phyloP scores from a whole-genome alignment of 495 filamentous ascomycete genomes.

The Cudoniella acicularis region DNA sequence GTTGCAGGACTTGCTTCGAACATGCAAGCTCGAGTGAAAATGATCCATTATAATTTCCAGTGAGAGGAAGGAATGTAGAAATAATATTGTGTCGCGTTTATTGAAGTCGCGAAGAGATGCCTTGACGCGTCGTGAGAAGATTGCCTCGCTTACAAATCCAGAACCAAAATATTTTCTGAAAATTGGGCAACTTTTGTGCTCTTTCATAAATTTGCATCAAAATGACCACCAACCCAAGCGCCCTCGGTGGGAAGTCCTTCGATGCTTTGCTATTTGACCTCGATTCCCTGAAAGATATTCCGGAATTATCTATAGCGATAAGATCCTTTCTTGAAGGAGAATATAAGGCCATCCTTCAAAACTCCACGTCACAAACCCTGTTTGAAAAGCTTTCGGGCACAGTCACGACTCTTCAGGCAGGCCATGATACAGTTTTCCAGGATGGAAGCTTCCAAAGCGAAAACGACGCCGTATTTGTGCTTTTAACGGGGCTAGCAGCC shows the following conservation, averaged over 20 bases:
- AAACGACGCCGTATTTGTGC: neutral
- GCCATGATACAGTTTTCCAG: conserved; percentile 8
- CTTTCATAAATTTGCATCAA: neutral
- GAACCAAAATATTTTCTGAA: neutral
- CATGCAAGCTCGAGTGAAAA: no score
- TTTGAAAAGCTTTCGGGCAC: conserved; percentile 11
- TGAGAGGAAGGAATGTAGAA: neutral
- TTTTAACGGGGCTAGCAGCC: conserved; percentile 46
- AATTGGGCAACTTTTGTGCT: neutral
- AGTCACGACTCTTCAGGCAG: neutral
- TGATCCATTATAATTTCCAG: no score
- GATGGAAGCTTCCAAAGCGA: neutral
- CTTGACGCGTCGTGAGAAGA: neutral
- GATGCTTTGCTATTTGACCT: conserved; percentile 19
- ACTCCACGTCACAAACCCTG: conserved; percentile 16
- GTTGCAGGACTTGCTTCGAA: no score
- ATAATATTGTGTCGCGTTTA: neutral
- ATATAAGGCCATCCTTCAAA: conserved; percentile 19
- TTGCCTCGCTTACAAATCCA: neutral
- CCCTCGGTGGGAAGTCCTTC: conserved; percentile 8
- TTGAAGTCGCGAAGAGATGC: neutral
- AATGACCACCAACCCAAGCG: neutral
- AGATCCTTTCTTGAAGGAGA: conserved; percentile 20
- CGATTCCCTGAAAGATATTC: conserved; percentile 14
- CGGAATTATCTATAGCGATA: conserved; percentile 17